Percentiles rank a stretch among this genome's conserved stretches.
Evolutionary conservation across 2,329 filamentous ascomycete genomes (phyloP).

Genomic region (Fusarium phyllophilum): DNA sequence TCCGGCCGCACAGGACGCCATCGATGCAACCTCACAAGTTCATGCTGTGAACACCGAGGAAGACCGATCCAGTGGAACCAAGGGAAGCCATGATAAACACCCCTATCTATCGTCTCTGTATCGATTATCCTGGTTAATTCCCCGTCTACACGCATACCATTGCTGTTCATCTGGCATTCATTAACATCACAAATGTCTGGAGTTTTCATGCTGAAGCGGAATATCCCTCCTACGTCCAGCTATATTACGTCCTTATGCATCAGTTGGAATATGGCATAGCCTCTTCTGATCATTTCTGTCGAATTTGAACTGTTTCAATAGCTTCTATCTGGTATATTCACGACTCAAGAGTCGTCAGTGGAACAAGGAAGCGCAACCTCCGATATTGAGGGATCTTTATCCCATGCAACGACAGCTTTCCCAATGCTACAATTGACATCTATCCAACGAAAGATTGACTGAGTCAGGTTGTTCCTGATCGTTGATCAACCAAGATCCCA

Average conservation of each 20-base stretch:
- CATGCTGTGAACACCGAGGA: conserved; percentile 29
- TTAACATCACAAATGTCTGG: background rate
- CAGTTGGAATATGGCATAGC: background rate
- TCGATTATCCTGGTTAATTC: background rate
- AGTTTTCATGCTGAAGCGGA: background rate
- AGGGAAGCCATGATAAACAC: background rate
- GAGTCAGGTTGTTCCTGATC: background rate
- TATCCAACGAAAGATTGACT: background rate
- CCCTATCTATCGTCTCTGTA: background rate
- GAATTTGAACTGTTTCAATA: background rate
- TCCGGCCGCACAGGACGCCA: background rate
- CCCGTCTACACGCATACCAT: background rate
- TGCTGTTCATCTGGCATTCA: background rate
- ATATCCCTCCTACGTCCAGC: background rate
- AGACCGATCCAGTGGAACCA: conserved; percentile 10
- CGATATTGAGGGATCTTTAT: background rate
- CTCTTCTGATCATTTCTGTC: background rate
- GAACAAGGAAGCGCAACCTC: background rate
- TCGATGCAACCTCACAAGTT: conserved; percentile 4
- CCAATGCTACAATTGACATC: no score
- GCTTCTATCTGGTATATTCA: background rate
- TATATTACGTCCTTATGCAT: background rate
- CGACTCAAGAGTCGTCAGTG: background rate
- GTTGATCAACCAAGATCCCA: background rate
- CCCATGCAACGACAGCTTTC: background rate